Evolutionary conservation across 2,329 filamentous ascomycete genomes (phyloP).

Genomic region (Penicillium aurantiogriseum): DNA sequence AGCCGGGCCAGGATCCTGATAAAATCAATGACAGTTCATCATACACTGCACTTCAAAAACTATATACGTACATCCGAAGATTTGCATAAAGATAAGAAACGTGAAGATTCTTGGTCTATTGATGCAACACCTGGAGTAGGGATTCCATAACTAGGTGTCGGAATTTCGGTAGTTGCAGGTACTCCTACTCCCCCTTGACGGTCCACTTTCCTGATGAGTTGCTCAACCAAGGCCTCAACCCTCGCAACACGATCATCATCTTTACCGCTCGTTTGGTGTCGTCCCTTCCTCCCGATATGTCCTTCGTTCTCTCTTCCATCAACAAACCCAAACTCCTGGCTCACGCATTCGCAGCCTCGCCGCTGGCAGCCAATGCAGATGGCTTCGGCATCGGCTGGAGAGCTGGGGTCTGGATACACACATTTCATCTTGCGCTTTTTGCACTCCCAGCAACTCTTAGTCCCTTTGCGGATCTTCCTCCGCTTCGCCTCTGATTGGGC

Average conservation of each 20-base stretch:
- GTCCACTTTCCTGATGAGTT: not conserved
- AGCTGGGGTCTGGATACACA: not conserved
- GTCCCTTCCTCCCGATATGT: not conserved
- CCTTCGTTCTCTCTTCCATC: not conserved
- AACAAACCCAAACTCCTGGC: conserved; percentile 45
- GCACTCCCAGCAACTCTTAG: conserved; percentile 13
- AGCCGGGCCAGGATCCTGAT: not conserved
- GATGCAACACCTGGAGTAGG: not conserved
- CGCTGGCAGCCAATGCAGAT: conserved; percentile 19
- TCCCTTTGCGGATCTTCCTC: conserved; percentile 10
- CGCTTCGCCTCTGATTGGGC: not conserved
- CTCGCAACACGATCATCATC: not conserved
- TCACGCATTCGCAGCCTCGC: conserved; percentile 39
- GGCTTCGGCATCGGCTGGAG: not conserved
- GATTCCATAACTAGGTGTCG: not conserved
- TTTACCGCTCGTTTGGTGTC: not conserved
- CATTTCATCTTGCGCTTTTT: conserved; percentile 14
- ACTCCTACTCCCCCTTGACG: not conserved
- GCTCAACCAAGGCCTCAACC: not conserved
- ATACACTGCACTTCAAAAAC: not conserved
- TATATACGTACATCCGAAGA: not conserved
- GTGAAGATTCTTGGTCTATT: not conserved
- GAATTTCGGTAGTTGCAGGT: not conserved
- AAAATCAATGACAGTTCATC: not conserved
- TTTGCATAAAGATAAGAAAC: not conserved